Evolutionary conservation across 352 stramenopile genomes (phyloP), one percentile per base, ranked within the genome.

Genomic region (Phytophthora pisi): DNA sequence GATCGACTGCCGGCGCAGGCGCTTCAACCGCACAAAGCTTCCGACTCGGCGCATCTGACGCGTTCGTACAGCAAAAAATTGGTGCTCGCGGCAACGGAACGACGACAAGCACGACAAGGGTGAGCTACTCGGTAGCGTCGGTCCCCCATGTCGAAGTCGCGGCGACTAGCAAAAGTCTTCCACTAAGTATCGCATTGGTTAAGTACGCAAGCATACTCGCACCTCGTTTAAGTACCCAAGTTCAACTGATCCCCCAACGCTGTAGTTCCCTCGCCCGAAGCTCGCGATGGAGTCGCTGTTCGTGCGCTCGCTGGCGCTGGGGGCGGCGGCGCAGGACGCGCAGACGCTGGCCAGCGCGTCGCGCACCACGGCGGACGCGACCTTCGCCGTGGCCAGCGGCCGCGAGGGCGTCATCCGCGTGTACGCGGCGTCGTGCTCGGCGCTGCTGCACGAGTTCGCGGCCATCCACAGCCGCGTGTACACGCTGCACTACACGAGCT

Each of bases 401-500:
- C 57, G 43, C 1, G 84, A 92, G 52, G 83, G 85, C 71, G 71
- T 93, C 8, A 90, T 94, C 61, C 84, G 86, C 66, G 85, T 96
- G 56, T 94, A 93, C 62, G 82, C 88, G 38, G 84, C 84, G 11
- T 92, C 82, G 20, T 93, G 84, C 70, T 82, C 79, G 8, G 82
- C 82, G 28, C 67, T 94, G 18, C 69, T 96, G 57, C 88, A 96
- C 61, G 88, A 96, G 66, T 96, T 96, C 62, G 55, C 83, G 40
- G 78, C 84, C 38, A 90, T 96, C 68, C 88, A 96, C 68, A 68
- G 65, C 10, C 82, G 70, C 58, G 69, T 96, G 54, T 78, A 91
- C 58, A 70, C 81, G 43, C 62, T 96, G 67, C 82, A 91, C 57
- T 93, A 94, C 72, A 96, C 88, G 56, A 93, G 84, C 71, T 94